Conservation (phyloP, 768 basidiomycete species). For the Nevesoporus exiguus region DNA sequence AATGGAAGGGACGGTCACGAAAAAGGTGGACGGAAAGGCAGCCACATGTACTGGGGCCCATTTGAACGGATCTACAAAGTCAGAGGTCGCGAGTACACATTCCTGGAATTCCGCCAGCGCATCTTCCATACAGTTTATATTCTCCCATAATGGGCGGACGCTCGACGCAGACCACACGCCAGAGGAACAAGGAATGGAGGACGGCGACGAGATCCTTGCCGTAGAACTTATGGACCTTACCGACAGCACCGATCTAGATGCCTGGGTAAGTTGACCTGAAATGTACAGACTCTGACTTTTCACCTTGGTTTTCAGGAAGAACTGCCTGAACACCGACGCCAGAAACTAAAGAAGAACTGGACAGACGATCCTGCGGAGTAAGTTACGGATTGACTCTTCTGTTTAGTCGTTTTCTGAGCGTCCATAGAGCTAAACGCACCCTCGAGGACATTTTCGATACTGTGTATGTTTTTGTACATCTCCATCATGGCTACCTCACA, state of each 20-base stretch:
- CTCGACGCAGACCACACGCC: constrained; percentile 82
- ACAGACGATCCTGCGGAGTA: constrained; percentile 72
- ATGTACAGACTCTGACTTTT: background rate
- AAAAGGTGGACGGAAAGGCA: constrained; percentile 40
- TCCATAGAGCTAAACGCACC: constrained; percentile 61
- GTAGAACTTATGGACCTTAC: constrained; percentile 91
- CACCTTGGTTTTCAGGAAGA: constrained; percentile 49
- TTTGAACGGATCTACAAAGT: constrained; percentile 50
- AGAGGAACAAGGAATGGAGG: constrained; percentile 84
- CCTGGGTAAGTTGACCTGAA: constrained; percentile 47
- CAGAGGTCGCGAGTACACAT: constrained; percentile 47
- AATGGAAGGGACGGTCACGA: constrained; percentile 63
- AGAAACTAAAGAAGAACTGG: constrained; percentile 82
- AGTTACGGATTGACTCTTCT: constrained; percentile 25
- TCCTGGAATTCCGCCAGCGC: constrained; percentile 37
- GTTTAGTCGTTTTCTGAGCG: background rate
- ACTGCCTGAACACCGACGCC: constrained; percentile 56
- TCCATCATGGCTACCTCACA: background rate
- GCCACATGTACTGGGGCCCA: constrained; percentile 24
- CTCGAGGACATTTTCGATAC: constrained; percentile 83
- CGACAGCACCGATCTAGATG: constrained; percentile 57
- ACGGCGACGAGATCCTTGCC: constrained; percentile 84
- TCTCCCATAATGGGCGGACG: constrained; percentile 77
- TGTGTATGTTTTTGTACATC: constrained; percentile 52
- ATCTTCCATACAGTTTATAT: constrained; percentile 72